Evolutionary conservation across 1,139 yeast genomes (phyloP).

Genomic region (Wickerhamiella pararugosa): DNA sequence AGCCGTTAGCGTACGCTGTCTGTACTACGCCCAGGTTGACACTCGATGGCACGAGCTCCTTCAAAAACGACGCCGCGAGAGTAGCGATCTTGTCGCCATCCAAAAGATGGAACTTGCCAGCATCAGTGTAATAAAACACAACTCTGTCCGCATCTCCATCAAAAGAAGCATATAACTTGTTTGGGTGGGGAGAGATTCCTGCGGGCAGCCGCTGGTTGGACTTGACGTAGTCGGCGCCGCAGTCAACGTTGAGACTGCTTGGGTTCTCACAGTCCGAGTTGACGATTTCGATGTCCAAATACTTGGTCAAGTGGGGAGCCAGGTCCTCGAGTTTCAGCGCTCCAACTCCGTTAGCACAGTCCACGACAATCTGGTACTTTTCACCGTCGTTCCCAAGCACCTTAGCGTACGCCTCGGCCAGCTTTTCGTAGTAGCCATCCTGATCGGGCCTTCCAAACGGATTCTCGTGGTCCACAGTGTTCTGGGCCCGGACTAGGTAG

Average conservation of each 20-base stretch:
- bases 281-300: conserved; percentile 33
- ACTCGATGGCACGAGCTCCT: conserved; percentile 34
- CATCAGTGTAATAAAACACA: conserved; percentile 56
- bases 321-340: conserved; percentile 55
- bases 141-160: conserved; percentile 98
- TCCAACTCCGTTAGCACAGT: conserved; percentile 93
- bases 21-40: conserved; percentile 72
- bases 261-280: conserved; percentile 49
- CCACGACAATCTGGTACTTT: conserved; percentile 39
- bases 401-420: conserved; percentile 34
- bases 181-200: conserved; percentile 30
- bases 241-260: conserved; percentile 46
- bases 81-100: conserved; percentile 96
- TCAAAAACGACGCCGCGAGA: conserved; percentile 56
- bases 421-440: conserved; percentile 54
- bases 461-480: conserved; percentile 27
- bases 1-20: conserved; percentile 96
- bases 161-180: conserved; percentile 57
- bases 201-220: conserved; percentile 70
- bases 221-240: conserved; percentile 96
- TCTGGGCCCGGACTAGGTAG: conserved; percentile 60
- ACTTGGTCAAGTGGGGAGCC: conserved; percentile 24
- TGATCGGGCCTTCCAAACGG: conserved; percentile 51
- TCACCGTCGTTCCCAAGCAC: conserved; percentile 20
- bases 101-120: conserved; percentile 42